Evolutionary conservation across 805 yeast species (phyloP).

Genomic region (Jamesozyma piceae): DNA sequence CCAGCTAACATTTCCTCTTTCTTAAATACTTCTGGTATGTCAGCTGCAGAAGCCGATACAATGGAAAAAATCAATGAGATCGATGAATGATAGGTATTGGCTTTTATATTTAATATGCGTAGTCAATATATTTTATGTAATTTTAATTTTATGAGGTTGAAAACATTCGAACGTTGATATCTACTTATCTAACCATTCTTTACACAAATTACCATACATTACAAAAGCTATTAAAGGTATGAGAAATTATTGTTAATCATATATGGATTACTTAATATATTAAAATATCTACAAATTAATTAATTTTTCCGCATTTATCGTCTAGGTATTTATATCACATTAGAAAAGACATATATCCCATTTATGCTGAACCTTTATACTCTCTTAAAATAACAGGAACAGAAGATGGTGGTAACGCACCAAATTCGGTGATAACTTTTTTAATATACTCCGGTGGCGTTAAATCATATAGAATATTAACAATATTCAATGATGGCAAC

Average conservation of each 20-base stretch:
- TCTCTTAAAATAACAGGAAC: conserved; percentile 95
- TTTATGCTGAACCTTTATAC: conserved; percentile 46
- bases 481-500: conserved; percentile 54
- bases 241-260: too few relatives aligned
- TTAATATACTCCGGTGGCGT: conserved; percentile 91
- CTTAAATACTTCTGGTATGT: neutral
- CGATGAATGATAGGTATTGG: conserved; percentile 17
- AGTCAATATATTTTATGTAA: neutral
- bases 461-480: conserved; percentile 84
- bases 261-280: too few relatives aligned
- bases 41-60: conserved; percentile 20
- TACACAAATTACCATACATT: too few relatives aligned
- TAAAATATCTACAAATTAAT: too few relatives aligned
- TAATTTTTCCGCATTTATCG: too few relatives aligned
- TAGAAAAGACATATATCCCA: neutral
- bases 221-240: too few relatives aligned
- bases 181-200: too few relatives aligned
- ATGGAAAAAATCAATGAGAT: conserved; percentile 18
- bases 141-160: too few relatives aligned
- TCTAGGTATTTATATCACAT: neutral
- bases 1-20: conserved; percentile 47
- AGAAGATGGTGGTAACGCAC: conserved; percentile 94
- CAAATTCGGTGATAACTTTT: conserved; percentile 91
- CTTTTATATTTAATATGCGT: neutral
- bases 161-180: too few relatives aligned